These are phyloP conservation scores for Nyssa sinensis DNA, from an alignment of 148 eudicot genomes.

Conservation along the genomic window DNA sequence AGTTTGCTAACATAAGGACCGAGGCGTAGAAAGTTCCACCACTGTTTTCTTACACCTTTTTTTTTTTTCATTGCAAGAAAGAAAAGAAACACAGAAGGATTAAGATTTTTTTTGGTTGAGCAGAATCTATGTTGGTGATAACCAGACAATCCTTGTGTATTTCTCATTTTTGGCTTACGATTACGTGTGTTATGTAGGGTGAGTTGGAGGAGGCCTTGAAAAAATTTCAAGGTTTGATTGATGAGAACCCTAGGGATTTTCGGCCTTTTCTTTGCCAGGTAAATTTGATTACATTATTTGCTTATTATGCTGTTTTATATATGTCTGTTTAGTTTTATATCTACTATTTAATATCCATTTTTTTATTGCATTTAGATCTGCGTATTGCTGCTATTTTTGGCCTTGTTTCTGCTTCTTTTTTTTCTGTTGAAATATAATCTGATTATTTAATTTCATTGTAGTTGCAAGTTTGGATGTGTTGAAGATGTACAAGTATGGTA, in stretches of 20 bases:
- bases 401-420: too few species aligned
- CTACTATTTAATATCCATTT: too few species aligned
- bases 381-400: background rate
- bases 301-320: background rate
- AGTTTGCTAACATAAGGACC: too few species aligned
- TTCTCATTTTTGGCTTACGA: background rate
- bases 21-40: too few species aligned
- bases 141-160: background rate
- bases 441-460: background rate
- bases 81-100: too few species aligned
- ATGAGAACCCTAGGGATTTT: conserved; percentile 88
- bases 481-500: background rate
- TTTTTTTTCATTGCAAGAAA: background rate
- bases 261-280: conserved; percentile 99
- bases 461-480: background rate
- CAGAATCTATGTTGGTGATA: background rate
- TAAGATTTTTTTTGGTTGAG: background rate
- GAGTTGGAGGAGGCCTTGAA: conserved; percentile 77
- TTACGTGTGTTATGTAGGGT: conserved; percentile 49
- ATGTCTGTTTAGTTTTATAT: too few species aligned
- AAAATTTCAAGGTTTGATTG: conserved; percentile 50
- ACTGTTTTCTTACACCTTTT: too few species aligned
- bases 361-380: too few species aligned
- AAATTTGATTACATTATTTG: background rate
- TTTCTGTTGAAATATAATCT: background rate